Base-by-base conservation (phyloP, 202 grass and related monocot species). In the Schoenoplectus triqueter region DNA sequence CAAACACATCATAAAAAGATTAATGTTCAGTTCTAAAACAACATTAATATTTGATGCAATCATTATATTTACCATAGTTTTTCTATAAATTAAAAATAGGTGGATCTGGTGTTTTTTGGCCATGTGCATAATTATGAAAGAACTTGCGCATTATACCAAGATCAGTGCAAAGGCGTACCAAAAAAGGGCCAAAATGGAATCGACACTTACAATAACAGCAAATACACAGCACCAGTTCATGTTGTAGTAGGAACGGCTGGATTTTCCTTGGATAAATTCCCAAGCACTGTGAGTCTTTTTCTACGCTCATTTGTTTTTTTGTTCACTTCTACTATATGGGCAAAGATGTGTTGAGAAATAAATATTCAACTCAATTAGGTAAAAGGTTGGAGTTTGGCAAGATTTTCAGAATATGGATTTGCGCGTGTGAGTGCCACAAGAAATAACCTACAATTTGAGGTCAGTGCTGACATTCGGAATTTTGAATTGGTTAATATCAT, bases 71-170 rank as follows among this genome's bases (percentile, higher is more conserved):
- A 60, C 17, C 40, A 40, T 8, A 50, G 9, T 49, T 4, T 20
- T 54, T 56, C 6, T 39, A 78, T 59, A 13, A 80, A 66, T 41
- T 64, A 56, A 54, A 41, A 69, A 73, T 71, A 97, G 92, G 94
- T 97, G 62, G 94, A 97, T 88, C 78, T 97, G 45, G 94, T 94
- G 73, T 88, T 97, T 49, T 90, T 97, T 11, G 94, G 94, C 15
- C 92, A 97, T 88, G 94, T 94, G 22, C 94, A 97, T 76, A 97
- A 94, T 84, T 97, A 97, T 3, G 94, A 97, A 70, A 97, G 94
- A 61, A 92, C 90, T 2, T 97, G 94, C 69, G 87, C 92, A 2
- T 75, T 97, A 44, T 92, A 92, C 67, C 48, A 81, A 64, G 11
- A 50, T 14, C 81, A 87, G 45, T 97, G 94, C 81, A 89, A 13